Base-by-base conservation (phyloP, 1,284 basidiomycete genomes). In the Agaricales sp. region DNA sequence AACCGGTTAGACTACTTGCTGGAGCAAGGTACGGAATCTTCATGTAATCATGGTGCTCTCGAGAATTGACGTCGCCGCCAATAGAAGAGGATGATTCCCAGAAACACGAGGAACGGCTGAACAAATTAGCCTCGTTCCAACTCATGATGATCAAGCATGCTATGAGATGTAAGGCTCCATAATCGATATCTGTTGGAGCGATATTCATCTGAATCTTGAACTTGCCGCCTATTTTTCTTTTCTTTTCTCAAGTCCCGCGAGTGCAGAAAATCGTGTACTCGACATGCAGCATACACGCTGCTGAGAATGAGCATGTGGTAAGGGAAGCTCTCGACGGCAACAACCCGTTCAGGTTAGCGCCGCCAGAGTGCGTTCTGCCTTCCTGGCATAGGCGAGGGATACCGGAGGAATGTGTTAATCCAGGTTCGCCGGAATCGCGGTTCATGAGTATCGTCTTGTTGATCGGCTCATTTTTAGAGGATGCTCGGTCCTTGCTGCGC, bases 71-170 rank as follows among this genome's bases (percentile, higher is more conserved):
- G 41, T 52, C 2, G 48, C 20, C 35, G 50, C 4, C 51, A 68
- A 64, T 68, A 67, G 70, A 75, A 43, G 66, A 74, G 50, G 74
- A 78, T 51, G 72, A 77, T n/a, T 65, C 68, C 19, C 63, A 65
- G 18, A 67, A 61, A 20, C 71, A 73, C 50, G 76, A 81, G 50
- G 78, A 79, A 45, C 82, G 93, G 23, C 71, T 97, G 41, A 75
- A 78, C 54, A 91, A 90, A 55, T 76, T 97, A 19, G 81, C 91
- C 1, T 68, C 74, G 11, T 97, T 97, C 65, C 96, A 99, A 61
- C 72, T 92, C n/a, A 75, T 80, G 63, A 94, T 98, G 81, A 82
- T 99, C 57, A 80, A 79, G 57, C 96, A 98, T 61, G 95, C 95
- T 6, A 92, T 99, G 83, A 84, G 82, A 63, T 99, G 92, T 92